Evolutionary conservation across 495 filamentous ascomycete species (phyloP).

Genomic region (Xylaria curta): DNA sequence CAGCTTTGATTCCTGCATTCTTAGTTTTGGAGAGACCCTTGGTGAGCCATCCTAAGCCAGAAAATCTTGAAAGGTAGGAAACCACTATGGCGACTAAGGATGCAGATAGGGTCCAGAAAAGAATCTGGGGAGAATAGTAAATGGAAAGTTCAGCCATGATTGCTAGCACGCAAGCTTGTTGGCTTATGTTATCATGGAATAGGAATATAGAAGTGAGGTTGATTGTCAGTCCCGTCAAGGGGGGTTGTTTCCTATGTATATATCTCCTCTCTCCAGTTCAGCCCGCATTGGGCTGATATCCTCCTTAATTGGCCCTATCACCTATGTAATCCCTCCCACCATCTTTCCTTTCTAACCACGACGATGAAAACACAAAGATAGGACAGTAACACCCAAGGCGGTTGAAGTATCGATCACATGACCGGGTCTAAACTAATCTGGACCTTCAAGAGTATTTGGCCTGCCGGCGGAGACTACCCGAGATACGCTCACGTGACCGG

Average conservation of each 20-base stretch:
- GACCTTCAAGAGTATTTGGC: neutral
- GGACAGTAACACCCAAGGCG: neutral
- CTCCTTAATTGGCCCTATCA: constrained; percentile 2
- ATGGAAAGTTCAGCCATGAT: constrained; percentile 20
- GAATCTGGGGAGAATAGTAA: constrained; percentile 23
- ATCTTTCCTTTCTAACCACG: neutral
- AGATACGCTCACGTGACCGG: constrained; percentile 30
- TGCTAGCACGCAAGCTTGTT: neutral
- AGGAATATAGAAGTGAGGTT: neutral
- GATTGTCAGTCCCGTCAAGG: neutral
- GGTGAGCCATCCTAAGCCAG: constrained; percentile 3
- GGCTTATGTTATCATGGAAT: neutral
- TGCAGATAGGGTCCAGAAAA: constrained; percentile 24
- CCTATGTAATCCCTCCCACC: neutral
- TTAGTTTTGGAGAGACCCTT: constrained; percentile 11
- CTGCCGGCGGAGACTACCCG: constrained; percentile 1
- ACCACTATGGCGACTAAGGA: constrained; percentile 20
- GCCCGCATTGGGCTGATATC: constrained; percentile 3
- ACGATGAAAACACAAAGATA: neutral
- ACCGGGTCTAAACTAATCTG: constrained; percentile 9
- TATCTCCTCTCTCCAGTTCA: neutral
- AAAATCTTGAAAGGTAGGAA: constrained; percentile 18
- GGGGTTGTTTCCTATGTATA: constrained; percentile 17
- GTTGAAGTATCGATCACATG: constrained; percentile 25
- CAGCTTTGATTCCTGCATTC: constrained; percentile 27